Conservation (phyloP, 208 protist species). For the Trypanosoma mega region DNA sequence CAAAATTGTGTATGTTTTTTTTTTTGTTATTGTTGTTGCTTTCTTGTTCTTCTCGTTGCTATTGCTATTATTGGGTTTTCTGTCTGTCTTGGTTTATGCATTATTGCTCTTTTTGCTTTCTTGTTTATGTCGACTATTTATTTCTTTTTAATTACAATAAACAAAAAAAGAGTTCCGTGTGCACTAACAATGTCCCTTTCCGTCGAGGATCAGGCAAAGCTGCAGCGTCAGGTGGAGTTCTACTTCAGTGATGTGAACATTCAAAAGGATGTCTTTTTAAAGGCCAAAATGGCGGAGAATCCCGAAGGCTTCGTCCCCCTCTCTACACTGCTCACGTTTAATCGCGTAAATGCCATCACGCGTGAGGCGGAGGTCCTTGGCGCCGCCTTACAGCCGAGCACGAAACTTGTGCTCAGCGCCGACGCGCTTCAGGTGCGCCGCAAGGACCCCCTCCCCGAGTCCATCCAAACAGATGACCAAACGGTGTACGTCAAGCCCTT, state of each 20-base stretch:
- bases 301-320: conserved; percentile 79
- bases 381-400: conserved; percentile 57
- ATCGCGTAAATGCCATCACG: conserved; percentile 76
- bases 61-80: no score
- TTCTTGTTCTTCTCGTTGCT: no score
- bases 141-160: no score
- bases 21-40: no score
- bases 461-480: conserved; percentile 83
- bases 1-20: no score
- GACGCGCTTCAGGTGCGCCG: conserved; percentile 74
- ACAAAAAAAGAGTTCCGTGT: neutral
- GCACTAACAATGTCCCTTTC: conserved; percentile 17
- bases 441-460: conserved; percentile 76
- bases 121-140: no score
- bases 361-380: conserved; percentile 67
- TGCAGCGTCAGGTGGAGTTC: conserved; percentile 86
- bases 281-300: conserved; percentile 86
- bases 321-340: conserved; percentile 83
- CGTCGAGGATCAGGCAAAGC: conserved; percentile 31
- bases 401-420: conserved; percentile 59
- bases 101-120: no score
- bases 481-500: conserved; percentile 88
- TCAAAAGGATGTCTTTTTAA: conserved; percentile 86
- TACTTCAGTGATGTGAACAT: conserved; percentile 94
- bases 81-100: no score